These are phyloP conservation scores for Scortechinia acanthostroma DNA, from an alignment of 2,329 filamentous ascomycete species.

Conservation along the genomic window DNA sequence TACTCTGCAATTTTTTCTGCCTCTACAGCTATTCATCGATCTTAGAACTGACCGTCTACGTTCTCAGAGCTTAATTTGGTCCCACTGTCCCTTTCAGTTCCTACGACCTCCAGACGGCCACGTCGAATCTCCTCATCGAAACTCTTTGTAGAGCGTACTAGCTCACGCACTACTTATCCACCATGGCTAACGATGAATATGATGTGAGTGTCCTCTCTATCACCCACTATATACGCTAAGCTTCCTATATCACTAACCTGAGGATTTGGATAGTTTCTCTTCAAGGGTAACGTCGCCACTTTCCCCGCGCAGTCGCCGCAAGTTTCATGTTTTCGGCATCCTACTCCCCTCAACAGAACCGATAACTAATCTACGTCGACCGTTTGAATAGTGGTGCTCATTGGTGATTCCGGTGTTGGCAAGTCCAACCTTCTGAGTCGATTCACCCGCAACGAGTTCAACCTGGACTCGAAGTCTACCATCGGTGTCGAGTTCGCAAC, in stretches of 20 bases:
- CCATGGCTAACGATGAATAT: constrained; percentile 99
- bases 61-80: not conserved
- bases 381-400: constrained; percentile 72
- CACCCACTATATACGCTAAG: too few species aligned
- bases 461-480: constrained; percentile 98
- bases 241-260: too few species aligned
- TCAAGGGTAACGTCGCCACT: constrained; percentile 19
- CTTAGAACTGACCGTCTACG: too few species aligned
- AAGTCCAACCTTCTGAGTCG: constrained; percentile 99
- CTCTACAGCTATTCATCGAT: too few species aligned
- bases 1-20: not conserved
- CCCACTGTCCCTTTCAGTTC: not conserved
- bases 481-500: constrained; percentile 99
- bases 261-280: constrained; percentile 12
- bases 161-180: constrained; percentile 19
- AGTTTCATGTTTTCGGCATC: not conserved
- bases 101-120: not conserved
- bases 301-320: constrained; percentile 38
- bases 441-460: constrained; percentile 99
- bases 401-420: constrained; percentile 97
- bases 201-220: constrained; percentile 62
- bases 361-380: constrained; percentile 20
- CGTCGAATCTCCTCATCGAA: constrained; percentile 1
- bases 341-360: too few species aligned
- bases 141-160: not conserved